Percentiles rank a stretch among this genome's conserved stretches.
phyloP scores from a whole-genome alignment of 2,329 filamentous ascomycete genomes.

The Venturia pyrina region DNA sequence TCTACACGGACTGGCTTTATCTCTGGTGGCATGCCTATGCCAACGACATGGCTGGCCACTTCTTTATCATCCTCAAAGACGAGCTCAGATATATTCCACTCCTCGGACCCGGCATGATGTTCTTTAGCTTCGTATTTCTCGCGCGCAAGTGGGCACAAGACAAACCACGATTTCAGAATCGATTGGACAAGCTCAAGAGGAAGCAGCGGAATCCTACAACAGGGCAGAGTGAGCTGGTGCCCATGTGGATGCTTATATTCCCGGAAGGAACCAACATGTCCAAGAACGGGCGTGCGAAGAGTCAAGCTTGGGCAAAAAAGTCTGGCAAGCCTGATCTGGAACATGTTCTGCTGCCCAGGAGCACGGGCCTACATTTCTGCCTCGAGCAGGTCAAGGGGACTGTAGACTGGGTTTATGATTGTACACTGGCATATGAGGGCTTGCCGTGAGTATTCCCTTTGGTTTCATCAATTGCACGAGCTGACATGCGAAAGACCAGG shows the following conservation, averaged over 20 bases:
- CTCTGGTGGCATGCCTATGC: slow-evolving; percentile 89
- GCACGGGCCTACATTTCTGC: slow-evolving; percentile 72
- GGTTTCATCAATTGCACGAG: not conserved
- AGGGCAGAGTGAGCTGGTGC: slow-evolving; percentile 32
- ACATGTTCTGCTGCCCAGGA: slow-evolving; percentile 66
- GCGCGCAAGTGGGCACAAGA: slow-evolving; percentile 82
- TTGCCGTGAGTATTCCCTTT: slow-evolving; percentile 57
- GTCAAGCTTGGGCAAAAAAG: slow-evolving; percentile 68
- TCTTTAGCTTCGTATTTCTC: slow-evolving; percentile 86
- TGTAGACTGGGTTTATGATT: slow-evolving; percentile 80
- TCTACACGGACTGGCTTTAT: slow-evolving; percentile 86
- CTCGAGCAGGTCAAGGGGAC: slow-evolving; percentile 63
- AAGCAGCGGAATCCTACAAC: slow-evolving; percentile 29
- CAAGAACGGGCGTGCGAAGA: slow-evolving; percentile 59
- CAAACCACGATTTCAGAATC: slow-evolving; percentile 61
- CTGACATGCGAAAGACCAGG: slow-evolving; percentile 24
- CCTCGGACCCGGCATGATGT: slow-evolving; percentile 72
- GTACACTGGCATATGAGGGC: slow-evolving; percentile 91
- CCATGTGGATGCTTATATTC: slow-evolving; percentile 86
- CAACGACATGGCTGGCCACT: slow-evolving; percentile 67
- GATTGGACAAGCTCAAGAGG: slow-evolving; percentile 60
- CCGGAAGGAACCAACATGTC: slow-evolving; percentile 81
- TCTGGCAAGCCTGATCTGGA: slow-evolving; percentile 56
- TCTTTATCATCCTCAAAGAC: slow-evolving; percentile 87
- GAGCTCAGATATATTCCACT: slow-evolving; percentile 76